Conservation (phyloP, 495 filamentous ascomycete species). For the Melanomma pulvis-pyrius region DNA sequence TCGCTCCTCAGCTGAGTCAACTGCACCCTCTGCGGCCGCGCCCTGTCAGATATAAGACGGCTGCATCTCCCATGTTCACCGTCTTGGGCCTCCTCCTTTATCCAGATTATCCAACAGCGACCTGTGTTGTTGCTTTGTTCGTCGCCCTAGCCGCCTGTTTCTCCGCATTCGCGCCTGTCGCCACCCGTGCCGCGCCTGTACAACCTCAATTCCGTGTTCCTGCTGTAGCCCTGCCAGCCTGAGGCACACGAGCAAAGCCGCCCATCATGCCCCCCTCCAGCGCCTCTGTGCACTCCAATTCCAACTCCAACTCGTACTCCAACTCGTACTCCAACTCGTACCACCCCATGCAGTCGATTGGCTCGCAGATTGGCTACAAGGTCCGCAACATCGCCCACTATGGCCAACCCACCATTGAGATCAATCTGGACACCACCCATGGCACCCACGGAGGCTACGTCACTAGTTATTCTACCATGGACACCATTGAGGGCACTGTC, state of each 20-base stretch:
- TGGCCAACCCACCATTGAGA: constrained; percentile 40
- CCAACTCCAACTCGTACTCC: no score
- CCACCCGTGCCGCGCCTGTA: background rate
- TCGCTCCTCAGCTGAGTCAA: constrained; percentile 8
- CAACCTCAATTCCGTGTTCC: constrained; percentile 12
- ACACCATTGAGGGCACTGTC: constrained; percentile 62
- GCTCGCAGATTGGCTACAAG: constrained; percentile 33
- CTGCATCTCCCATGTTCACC: background rate
- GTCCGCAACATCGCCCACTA: constrained; percentile 34
- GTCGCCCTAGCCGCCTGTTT: background rate
- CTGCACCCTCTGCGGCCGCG: background rate
- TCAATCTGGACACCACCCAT: constrained; percentile 45
- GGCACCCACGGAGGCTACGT: constrained; percentile 45
- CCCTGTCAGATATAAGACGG: constrained; percentile 9
- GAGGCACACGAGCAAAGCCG: background rate
- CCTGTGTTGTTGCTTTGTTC: background rate
- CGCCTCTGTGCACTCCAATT: background rate
- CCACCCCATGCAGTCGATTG: constrained; percentile 25
- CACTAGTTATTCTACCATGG: constrained; percentile 59
- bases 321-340: no score
- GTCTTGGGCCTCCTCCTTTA: background rate
- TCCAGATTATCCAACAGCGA: no score
- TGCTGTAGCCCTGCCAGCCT: background rate
- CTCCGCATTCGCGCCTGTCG: constrained; percentile 19
- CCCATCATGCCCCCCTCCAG: constrained; percentile 15